A percentile compares a stretch with the other conserved stretches of the same genome.
These are phyloP conservation scores for Ceratobasidium sp. DNA, from an alignment of 1,284 basidiomycete genomes.

Conservation along the genomic window DNA sequence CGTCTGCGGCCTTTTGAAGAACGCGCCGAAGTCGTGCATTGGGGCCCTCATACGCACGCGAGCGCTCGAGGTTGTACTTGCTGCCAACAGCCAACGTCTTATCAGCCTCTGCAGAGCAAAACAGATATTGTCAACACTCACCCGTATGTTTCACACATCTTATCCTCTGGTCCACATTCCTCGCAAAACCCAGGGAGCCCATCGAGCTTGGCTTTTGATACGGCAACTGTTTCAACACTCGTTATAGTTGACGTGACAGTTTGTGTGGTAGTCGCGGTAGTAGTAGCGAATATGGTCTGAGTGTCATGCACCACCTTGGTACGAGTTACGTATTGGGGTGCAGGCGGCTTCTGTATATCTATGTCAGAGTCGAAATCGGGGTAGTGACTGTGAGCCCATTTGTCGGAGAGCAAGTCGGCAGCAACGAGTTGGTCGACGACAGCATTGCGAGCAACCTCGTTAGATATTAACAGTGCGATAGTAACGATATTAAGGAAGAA, in stretches of 20 bases:
- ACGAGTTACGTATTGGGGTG: conserved; percentile 33
- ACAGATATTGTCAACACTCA: background rate
- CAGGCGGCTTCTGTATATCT: conserved; percentile 32
- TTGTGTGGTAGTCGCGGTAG: conserved; percentile 31
- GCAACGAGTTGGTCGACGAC: conserved; percentile 30
- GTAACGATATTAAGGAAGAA: conserved; percentile 26
- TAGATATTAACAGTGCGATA: conserved; percentile 26
- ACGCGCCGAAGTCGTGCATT: conserved; percentile 43
- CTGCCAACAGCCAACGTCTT: conserved; percentile 10
- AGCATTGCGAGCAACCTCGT: conserved; percentile 34
- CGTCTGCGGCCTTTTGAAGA: conserved; percentile 41
- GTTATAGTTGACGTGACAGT: conserved; percentile 26
- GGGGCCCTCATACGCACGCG: conserved; percentile 43
- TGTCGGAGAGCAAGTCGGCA: conserved; percentile 3
- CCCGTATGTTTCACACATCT: conserved; percentile 43
- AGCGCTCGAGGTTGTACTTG: conserved; percentile 42
- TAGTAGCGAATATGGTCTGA: conserved; percentile 31
- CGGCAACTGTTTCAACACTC: conserved; percentile 17
- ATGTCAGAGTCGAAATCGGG: conserved; percentile 26
- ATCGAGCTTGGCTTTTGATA: background rate
- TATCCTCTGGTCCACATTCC: conserved; percentile 42
- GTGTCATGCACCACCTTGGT: conserved; percentile 39
- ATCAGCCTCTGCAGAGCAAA: background rate
- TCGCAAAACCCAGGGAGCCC: conserved; percentile 39
- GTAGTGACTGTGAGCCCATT: conserved; percentile 3